Conservation (phyloP, 805 yeast genomes). For the Yarrowia hollandica region DNA sequence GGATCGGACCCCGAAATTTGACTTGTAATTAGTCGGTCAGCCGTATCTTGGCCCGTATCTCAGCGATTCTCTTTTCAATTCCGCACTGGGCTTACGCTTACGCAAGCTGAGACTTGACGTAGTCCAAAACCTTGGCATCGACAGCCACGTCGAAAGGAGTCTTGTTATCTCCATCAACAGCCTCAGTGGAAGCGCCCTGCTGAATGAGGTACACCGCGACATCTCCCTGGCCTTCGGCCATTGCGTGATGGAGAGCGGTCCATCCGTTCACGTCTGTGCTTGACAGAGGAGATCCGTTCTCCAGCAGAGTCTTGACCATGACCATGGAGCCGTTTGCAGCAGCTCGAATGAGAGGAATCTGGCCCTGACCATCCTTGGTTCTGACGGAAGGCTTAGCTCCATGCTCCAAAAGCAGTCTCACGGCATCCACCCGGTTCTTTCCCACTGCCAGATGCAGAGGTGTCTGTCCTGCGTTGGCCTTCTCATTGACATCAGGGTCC, state of each 20-base stretch:
- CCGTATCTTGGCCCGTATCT: no score
- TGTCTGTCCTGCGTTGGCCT: constrained; percentile 70
- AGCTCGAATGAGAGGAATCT: constrained; percentile 77
- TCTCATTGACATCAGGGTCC: constrained; percentile 60
- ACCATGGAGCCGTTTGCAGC: constrained; percentile 69
- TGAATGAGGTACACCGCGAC: constrained; percentile 60
- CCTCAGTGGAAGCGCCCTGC: constrained; percentile 63
- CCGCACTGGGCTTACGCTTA: background rate
- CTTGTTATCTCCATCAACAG: constrained; percentile 53
- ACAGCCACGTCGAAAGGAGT: constrained; percentile 57
- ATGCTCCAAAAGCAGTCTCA: constrained; percentile 54
- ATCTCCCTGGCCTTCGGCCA: constrained; percentile 87
- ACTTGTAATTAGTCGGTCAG: no score
- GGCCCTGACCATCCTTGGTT: constrained; percentile 64
- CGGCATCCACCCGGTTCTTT: constrained; percentile 59
- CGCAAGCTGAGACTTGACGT: constrained; percentile 29
- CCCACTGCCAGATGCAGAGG: constrained; percentile 75
- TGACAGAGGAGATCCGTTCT: constrained; percentile 62
- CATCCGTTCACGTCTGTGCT: constrained; percentile 70
- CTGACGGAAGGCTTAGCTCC: constrained; percentile 56
- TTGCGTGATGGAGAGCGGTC: constrained; percentile 87
- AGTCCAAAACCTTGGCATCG: constrained; percentile 50
- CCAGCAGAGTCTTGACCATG: constrained; percentile 55
- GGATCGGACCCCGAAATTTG: no score
- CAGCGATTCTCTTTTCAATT: no score